Conservation (phyloP, 2,329 filamentous ascomycete species). For the Peltaster fructicola region DNA sequence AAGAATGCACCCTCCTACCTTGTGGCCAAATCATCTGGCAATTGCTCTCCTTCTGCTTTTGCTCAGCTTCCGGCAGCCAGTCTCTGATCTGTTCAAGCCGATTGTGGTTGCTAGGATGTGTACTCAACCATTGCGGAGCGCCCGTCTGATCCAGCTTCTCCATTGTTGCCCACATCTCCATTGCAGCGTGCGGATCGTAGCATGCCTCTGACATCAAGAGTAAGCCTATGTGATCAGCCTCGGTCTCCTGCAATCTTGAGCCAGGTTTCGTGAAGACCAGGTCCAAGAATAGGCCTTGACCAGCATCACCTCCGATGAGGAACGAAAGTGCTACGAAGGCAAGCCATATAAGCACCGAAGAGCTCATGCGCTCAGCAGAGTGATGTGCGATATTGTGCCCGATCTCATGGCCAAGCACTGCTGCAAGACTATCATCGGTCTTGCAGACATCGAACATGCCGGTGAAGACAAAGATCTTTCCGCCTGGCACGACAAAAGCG, state of each 20-base stretch:
- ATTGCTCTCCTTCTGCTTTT: constrained; percentile 18
- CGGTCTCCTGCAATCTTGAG: constrained; percentile 50
- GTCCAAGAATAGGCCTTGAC: constrained; percentile 32
- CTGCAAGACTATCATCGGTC: constrained; percentile 52
- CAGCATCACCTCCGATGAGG: constrained; percentile 26
- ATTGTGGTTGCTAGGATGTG: constrained; percentile 54
- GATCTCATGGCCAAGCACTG: constrained; percentile 65
- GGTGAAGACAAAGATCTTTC: constrained; percentile 64
- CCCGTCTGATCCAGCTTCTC: constrained; percentile 43
- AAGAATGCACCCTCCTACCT: no score
- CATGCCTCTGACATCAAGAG: constrained; percentile 73
- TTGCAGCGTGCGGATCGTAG: constrained; percentile 51
- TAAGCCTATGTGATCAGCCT: constrained; percentile 65
- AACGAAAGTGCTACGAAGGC: constrained; percentile 21
- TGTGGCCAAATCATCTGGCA: no score
- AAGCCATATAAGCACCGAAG: constrained; percentile 17
- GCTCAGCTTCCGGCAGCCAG: constrained; percentile 31
- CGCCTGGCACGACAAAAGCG: constrained; percentile 59
- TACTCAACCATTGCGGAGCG: constrained; percentile 55
- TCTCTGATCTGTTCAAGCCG: constrained; percentile 47
- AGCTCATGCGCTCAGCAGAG: constrained; percentile 44
- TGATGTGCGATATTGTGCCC: constrained; percentile 58
- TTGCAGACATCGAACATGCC: constrained; percentile 52
- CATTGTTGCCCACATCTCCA: constrained; percentile 39
- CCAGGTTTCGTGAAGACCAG: constrained; percentile 51